Percentiles rank a stretch among this genome's conserved stretches.
These are phyloP conservation scores for Chaetoceros tenuissimus DNA, from an alignment of 108 stramenopile species.

Conservation along the genomic window DNA sequence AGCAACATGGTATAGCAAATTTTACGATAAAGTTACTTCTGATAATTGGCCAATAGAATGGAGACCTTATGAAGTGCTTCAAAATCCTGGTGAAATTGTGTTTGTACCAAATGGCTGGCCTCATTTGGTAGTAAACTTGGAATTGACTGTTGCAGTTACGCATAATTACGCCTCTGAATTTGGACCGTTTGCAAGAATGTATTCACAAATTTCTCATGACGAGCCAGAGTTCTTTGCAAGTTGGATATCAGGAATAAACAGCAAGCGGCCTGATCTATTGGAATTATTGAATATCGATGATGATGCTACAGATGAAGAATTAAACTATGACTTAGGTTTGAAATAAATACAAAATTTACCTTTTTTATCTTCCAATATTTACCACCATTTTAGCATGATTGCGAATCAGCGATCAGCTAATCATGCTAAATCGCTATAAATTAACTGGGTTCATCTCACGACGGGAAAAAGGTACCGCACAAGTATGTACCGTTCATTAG, in stretches of 20 bases:
- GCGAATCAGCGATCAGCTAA: too few species aligned
- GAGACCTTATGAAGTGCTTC: constrained; percentile 56
- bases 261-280: constrained; percentile 5
- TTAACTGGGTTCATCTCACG: too few species aligned
- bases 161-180: constrained; percentile 80
- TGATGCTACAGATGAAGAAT: not conserved
- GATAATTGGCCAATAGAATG: constrained; percentile 29
- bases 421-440: too few species aligned
- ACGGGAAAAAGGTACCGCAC: too few species aligned
- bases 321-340: not conserved
- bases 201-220: constrained; percentile 30
- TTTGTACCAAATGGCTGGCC: constrained; percentile 84
- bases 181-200: constrained; percentile 45
- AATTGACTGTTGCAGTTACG: constrained; percentile 71
- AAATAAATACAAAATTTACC: not conserved
- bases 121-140: constrained; percentile 77
- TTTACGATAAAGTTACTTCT: constrained; percentile 33
- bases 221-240: constrained; percentile 50
- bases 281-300: not conserved
- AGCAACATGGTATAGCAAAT: constrained; percentile 60
- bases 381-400: too few species aligned
- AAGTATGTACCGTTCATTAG: too few species aligned
- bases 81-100: constrained; percentile 76
- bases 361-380: too few species aligned
- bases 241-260: constrained; percentile 21